These are phyloP conservation scores for Alopecurus myosuroides DNA, from an alignment of 176 grass and related monocot genomes.

Conservation along the genomic window DNA sequence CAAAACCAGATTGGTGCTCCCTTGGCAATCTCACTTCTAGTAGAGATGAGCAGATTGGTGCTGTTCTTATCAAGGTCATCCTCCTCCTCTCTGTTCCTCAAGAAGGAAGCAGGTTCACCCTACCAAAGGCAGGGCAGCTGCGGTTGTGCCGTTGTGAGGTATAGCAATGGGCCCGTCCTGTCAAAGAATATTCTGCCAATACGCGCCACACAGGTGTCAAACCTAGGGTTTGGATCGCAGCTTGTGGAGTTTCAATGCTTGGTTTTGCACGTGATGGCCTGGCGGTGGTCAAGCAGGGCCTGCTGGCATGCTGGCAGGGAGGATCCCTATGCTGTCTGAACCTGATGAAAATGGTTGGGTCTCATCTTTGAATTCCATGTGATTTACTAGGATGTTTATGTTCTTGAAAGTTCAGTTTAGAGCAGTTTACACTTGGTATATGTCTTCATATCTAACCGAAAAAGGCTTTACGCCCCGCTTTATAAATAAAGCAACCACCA, in stretches of 20 bases:
- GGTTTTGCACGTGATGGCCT: slow-evolving; percentile 40
- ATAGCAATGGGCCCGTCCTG: not conserved
- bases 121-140: slow-evolving; percentile 4
- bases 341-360: slow-evolving; percentile 79
- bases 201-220: too few species aligned
- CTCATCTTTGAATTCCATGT: not conserved
- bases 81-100: slow-evolving; percentile 20
- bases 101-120: not conserved
- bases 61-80: slow-evolving; percentile 37
- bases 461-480: too few species aligned
- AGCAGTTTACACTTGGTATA: not conserved
- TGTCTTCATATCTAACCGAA: not conserved
- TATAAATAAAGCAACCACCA: too few species aligned
- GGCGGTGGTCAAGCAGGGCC: slow-evolving; percentile 57
- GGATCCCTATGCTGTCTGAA: slow-evolving; percentile 78
- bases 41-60: slow-evolving; percentile 41
- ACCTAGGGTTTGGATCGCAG: too few species aligned
- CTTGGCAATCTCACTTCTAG: not conserved
- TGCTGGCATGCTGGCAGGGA: slow-evolving; percentile 81
- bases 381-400: not conserved
- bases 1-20: not conserved
- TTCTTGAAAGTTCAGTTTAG: not conserved
- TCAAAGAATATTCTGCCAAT: too few species aligned
- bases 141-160: slow-evolving; percentile 36
- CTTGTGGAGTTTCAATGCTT: slow-evolving; percentile 39